Evolutionary conservation across 2,329 filamentous ascomycete genomes (phyloP).

Genomic region (Nannizzia gypsea): DNA sequence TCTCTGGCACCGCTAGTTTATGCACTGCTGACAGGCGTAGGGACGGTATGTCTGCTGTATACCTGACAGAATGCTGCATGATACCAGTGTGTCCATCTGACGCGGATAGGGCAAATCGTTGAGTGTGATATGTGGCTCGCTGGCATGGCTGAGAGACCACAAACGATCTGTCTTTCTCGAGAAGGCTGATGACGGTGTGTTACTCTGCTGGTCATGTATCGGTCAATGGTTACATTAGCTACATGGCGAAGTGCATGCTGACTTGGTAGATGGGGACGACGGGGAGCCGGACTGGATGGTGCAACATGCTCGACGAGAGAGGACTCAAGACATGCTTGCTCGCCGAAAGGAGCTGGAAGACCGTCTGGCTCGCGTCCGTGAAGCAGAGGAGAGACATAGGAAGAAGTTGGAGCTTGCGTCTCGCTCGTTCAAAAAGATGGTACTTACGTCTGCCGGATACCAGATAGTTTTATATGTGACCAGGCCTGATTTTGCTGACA

Average conservation of each 20-base stretch:
- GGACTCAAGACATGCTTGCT: slow-evolving; percentile 52
- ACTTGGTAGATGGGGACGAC: slow-evolving; percentile 35
- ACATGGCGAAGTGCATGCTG: not conserved
- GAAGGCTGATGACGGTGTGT: slow-evolving; percentile 29
- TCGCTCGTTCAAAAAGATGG: slow-evolving; percentile 36
- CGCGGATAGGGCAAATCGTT: slow-evolving; percentile 64
- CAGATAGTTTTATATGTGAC: slow-evolving; percentile 4
- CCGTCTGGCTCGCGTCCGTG: slow-evolving; percentile 52
- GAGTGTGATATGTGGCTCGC: slow-evolving; percentile 74
- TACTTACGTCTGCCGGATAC: slow-evolving; percentile 15
- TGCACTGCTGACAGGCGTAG: not conserved
- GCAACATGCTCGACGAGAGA: slow-evolving; percentile 60
- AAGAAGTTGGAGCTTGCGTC: slow-evolving; percentile 40
- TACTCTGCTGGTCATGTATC: too few species aligned
- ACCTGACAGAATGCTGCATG: slow-evolving; percentile 6
- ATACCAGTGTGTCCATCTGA: not conserved
- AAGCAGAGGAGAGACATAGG: slow-evolving; percentile 49
- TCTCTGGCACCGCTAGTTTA: not conserved
- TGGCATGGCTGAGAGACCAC: slow-evolving; percentile 83
- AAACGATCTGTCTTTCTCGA: slow-evolving; percentile 52
- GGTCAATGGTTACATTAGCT: too few species aligned
- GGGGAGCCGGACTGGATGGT: slow-evolving; percentile 79
- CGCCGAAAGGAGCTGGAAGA: slow-evolving; percentile 62
- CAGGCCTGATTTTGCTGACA: not conserved
- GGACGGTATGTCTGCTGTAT: slow-evolving; percentile 5